Base-by-base conservation (phyloP, 1,284 basidiomycete species). In the Xerocomus amazonicus region DNA sequence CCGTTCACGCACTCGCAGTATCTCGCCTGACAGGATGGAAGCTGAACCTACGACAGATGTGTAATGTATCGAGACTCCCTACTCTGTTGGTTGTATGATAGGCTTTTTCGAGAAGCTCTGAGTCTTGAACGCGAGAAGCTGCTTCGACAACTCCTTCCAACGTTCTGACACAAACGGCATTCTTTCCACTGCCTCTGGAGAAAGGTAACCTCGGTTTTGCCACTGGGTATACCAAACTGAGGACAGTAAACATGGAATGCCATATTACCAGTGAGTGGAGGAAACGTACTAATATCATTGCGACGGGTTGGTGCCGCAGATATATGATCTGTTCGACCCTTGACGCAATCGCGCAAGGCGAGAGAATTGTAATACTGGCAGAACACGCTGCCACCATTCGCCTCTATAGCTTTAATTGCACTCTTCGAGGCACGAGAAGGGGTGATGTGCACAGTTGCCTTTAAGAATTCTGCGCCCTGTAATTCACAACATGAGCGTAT, bases 281-380 rank as follows among this genome's bases (percentile, higher is more conserved):
- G 16, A 27, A 17, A 57, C 89, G 66, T 65, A 94, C 91, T 67
- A 51, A 95, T 94, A 65, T 95, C 92, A 51, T 81, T 79, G 57
- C 89, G 83, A 56, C 86, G 81, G n/a, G 87, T 90, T 1, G 92
- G 92, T 17, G 84, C 81, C 17, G 92, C 92, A 52, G 80, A 74
- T 52, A 78, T 71, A 51, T 85, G 77, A 59, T 89, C 84, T 23
- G 78, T 81, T 44, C 80, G 74, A 5, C 83, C 87, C 55, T 88
- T 85, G 46, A 94, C 70, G 56, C 88, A 87, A 61, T 94, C 90
- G 35, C 84, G 79, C 43, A 99, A 75, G 1, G 90, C 85, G 43
- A 96, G 77, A 9, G 79, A 72, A 67, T 97, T 99, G 74, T 97
- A 96, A 69, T 93, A 97, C 60, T 92, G 87, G 72, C 93, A 95